Percentiles rank a stretch among this genome's conserved stretches.
Conservation (phyloP, 306 rosid species). For the Neltuma alba region DNA sequence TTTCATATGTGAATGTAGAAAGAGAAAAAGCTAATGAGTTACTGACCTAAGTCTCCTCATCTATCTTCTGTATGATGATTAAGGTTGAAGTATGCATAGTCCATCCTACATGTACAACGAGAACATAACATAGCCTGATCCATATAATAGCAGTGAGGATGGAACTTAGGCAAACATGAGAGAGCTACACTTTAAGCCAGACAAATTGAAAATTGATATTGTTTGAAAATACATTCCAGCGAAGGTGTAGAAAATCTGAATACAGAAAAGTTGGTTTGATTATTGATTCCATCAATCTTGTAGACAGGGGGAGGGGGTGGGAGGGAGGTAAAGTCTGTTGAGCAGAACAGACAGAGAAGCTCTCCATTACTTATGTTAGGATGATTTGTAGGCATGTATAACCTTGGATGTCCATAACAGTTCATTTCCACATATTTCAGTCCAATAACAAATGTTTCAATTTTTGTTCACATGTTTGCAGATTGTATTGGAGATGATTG, state of each 20-base stretch:
- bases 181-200: neutral
- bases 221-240: too few relatives aligned
- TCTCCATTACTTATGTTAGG: neutral
- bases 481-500: slow-evolving; percentile 99
- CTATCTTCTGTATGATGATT: neutral
- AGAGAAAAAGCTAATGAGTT: neutral
- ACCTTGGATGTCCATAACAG: neutral
- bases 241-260: neutral
- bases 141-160: neutral
- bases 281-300: neutral
- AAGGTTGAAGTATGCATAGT: neutral
- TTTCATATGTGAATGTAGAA: neutral
- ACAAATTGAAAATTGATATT: neutral
- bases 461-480: slow-evolving; percentile 38
- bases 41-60: neutral
- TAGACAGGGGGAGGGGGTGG: neutral
- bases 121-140: neutral
- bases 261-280: neutral
- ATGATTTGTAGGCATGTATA: neutral
- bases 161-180: neutral
- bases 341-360: neutral
- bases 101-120: too few relatives aligned
- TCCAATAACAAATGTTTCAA: slow-evolving; percentile 7
- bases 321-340: neutral
- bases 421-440: slow-evolving; percentile 8